phyloP scores from a whole-genome alignment of 805 yeast genomes.

The Yamadazyma kitorensis region DNA sequence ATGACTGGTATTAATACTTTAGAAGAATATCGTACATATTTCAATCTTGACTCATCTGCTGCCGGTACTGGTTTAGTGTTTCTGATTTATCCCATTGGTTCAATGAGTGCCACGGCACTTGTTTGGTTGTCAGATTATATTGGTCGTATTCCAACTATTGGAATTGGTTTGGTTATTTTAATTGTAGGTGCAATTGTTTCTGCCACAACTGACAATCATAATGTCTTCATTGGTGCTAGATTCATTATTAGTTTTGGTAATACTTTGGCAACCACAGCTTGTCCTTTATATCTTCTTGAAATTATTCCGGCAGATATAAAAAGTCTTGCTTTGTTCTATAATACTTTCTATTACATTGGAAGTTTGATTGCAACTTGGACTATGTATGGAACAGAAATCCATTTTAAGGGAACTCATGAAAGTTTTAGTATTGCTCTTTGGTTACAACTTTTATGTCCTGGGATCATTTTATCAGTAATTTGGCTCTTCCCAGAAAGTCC shows the following conservation, averaged over 20 bases:
- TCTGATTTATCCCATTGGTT: slow-evolving; percentile 24
- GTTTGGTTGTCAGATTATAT: slow-evolving; percentile 23
- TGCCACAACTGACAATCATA: slow-evolving; percentile 21
- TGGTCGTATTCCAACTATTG: slow-evolving; percentile 32
- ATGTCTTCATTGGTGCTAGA: slow-evolving; percentile 37
- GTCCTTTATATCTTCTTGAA: slow-evolving; percentile 45
- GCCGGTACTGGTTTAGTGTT: slow-evolving; percentile 35
- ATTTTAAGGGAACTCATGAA: slow-evolving; percentile 30
- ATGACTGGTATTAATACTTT: slow-evolving; percentile 18
- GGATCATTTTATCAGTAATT: slow-evolving; percentile 24
- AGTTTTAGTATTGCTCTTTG: slow-evolving; percentile 18
- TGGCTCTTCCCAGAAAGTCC: slow-evolving; percentile 4
- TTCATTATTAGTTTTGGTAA: slow-evolving; percentile 43
- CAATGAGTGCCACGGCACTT: slow-evolving; percentile 20
- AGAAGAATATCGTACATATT: slow-evolving; percentile 9
- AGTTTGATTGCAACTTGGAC: slow-evolving; percentile 33
- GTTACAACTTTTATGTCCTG: slow-evolving; percentile 32
- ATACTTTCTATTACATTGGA: slow-evolving; percentile 37
- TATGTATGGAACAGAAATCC: slow-evolving; percentile 27
- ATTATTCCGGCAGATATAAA: slow-evolving; percentile 33
- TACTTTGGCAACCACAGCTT: slow-evolving; percentile 34
- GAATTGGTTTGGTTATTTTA: slow-evolving; percentile 19
- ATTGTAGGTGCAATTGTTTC: slow-evolving; percentile 26
- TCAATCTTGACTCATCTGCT: slow-evolving; percentile 19
- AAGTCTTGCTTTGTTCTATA: slow-evolving; percentile 1